phyloP scores from a whole-genome alignment of 441 rosid genomes.

The Euphorbia schlechtendalii region DNA sequence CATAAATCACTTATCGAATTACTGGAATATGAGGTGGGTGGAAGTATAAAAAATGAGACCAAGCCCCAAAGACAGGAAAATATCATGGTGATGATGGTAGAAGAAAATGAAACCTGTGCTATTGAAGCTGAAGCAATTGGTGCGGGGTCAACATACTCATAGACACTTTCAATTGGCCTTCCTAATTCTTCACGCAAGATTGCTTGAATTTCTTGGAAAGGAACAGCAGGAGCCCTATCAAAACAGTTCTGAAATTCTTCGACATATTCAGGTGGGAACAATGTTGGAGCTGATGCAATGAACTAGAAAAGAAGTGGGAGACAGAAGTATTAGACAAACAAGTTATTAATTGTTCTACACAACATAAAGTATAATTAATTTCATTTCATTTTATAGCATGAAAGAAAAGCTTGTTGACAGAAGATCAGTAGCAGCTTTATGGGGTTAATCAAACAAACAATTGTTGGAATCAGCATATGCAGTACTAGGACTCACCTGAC shows the following conservation, averaged over 20 bases:
- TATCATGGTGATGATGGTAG: not conserved
- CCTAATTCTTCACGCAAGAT: constrained; percentile 83
- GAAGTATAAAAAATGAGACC: not conserved
- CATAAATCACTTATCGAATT: not conserved
- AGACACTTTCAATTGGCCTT: constrained; percentile 78
- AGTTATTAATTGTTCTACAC: not conserved
- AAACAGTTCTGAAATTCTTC: constrained; percentile 91
- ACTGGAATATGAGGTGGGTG: not conserved
- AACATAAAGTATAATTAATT: not conserved
- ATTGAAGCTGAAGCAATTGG: constrained; percentile 97
- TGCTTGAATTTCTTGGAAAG: constrained; percentile 65
- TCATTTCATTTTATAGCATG: not conserved
- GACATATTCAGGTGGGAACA: constrained; percentile 88
- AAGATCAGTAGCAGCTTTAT: not conserved
- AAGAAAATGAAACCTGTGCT: constrained; percentile 56
- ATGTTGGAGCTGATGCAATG: constrained; percentile 91
- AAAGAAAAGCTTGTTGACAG: not conserved
- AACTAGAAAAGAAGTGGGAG: constrained; percentile 42
- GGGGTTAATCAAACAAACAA: not conserved
- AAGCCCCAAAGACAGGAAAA: not conserved
- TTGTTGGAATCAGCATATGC: not conserved
- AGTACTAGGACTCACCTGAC: constrained; percentile 50
- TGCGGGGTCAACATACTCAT: constrained; percentile 76
- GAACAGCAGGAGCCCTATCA: constrained; percentile 80
- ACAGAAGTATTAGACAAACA: constrained; percentile 17